These are phyloP conservation scores for Phytophthora kernoviae DNA, from an alignment of 352 stramenopile species.

Conservation along the genomic window DNA sequence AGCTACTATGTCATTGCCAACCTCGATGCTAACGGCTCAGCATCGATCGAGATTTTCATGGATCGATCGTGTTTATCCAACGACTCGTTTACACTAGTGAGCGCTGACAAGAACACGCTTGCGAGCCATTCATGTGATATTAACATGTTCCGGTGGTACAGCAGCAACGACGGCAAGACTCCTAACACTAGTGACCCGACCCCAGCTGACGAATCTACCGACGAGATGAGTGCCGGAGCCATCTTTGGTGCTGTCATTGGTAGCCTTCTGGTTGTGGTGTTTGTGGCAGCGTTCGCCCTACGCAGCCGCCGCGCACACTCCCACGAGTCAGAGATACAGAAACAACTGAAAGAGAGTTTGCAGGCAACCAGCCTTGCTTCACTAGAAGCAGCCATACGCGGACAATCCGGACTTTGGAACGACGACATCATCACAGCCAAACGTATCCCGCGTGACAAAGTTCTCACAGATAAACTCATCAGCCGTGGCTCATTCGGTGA, in stretches of 20 bases:
- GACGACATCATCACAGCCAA: conserved; percentile 41
- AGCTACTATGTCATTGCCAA: conserved; percentile 33
- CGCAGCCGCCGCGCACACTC: conserved; percentile 7
- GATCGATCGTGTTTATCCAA: conserved; percentile 10
- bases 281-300: conserved; percentile 1
- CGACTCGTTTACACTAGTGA: conserved; percentile 14
- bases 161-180: conserved; percentile 23
- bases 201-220: neutral
- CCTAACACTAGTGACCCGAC: conserved; percentile 4
- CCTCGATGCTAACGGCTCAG: conserved; percentile 25
- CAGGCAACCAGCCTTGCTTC: conserved; percentile 13
- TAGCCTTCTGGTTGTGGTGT: conserved; percentile 2
- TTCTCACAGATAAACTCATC: conserved; percentile 18
- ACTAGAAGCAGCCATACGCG: conserved; percentile 4
- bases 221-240: neutral
- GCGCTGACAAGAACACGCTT: conserved; percentile 13
- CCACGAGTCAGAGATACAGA: conserved; percentile 7
- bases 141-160: conserved; percentile 28
- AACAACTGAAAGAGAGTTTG: conserved; percentile 19
- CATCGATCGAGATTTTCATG: conserved; percentile 20
- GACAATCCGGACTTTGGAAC: conserved; percentile 32
- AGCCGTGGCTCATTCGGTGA: conserved; percentile 36
- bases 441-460: conserved; percentile 36
- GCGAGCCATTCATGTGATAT: conserved; percentile 16
- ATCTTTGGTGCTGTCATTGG: conserved; percentile 9